Evolutionary conservation across 192 early-diverging fungal genomes (phyloP), one percentile per base, ranked within the genome.

Genomic region (Rhizoclosmatium sp.): DNA sequence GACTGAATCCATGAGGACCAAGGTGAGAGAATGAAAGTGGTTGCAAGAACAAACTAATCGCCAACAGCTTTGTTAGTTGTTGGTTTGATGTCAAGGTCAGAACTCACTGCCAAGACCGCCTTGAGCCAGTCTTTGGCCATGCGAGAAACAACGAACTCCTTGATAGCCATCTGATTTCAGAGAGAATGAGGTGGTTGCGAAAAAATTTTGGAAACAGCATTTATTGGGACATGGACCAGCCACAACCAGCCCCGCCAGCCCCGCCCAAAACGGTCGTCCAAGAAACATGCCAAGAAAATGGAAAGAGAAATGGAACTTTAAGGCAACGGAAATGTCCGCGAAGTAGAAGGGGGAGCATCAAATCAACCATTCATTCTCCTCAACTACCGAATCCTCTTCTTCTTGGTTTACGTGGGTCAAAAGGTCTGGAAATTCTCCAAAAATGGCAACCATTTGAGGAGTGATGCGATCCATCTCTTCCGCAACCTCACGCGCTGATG

Each of bases 1-100:
- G 70, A 4, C 48, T 80, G 78, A 0, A 73, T 16, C 59, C 59
- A 62, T 19, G 44, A 51, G 16, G 39, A 9, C 12, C 5, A 39
- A 10, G 78, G 62, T 1, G 69, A 80, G 56, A 80, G 47, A n/a
- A 80, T 70, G n/a, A 71, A 80, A 7, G 70, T 45, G 7, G 73
- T 31, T 0, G 69, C 70, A 2, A 80, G 46, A 4, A 69, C 46
- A 54, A 64, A 80, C 61, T 71, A 12, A 1, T 9, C 31, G 31
- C 31, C 31, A 31, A 31, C 31, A n/a, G 14, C 51, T 23, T 56
- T 56, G n/a, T n/a, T 4, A 56, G 54, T 58, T 56, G 58, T 12
- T 7, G 12, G 4, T 31, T 31, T 31, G 31, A 31, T 0, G 31
- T 31, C 31, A 31, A 31, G 47, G 49, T n/a, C 4, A 49, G 51